Evolutionary conservation across 1,284 basidiomycete species (phyloP), one percentile per base, ranked within the genome.

Genomic region (Leccinum insigne): DNA sequence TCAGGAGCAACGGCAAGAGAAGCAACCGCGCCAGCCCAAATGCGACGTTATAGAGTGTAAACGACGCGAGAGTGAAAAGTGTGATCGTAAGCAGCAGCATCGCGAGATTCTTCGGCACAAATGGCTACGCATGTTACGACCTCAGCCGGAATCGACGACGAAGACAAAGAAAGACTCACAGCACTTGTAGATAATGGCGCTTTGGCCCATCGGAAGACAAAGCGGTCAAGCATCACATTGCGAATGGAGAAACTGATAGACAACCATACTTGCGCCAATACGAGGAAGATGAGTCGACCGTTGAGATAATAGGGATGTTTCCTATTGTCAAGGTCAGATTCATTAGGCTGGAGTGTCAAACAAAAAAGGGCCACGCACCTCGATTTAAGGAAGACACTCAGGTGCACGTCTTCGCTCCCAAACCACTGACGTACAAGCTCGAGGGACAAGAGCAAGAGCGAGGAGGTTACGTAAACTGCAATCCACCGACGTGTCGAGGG

Each of bases 291-390:
- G 4, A 89, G 77, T 18, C 85, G 83, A 1, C 88, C 88, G 64
- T 90, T 90, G 52, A 92, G 78, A 72, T 90, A 88, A 70, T 86
- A 84, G 2, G 89, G 88, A 68, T 91, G 87, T 73, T 88, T 90
- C 71, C 90, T 91, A 68, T 57, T 23, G 56, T 23, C 11, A 18
- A 8, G 23, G 21, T 59, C 35, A 62, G 61, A 26, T 35, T n/a
- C 57, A 40, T 52, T 1, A 14, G 16, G 13, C 23, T 32, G 21
- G 32, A 38, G 9, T 23, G 44, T 35, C 29, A 32, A 4, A 35
- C 10, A 47, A 32, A 35, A 10, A 47, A 29, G 61, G 32, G 10
- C 47, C 52, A 77, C 81, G 57, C 65, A 89, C 89, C 80, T 87
- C 58, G 90, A 91, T 66, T 86, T 88, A 14, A 89, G 84, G 67